phyloP scores from a whole-genome alignment of 768 basidiomycete species.

The Mycena vitilis region DNA sequence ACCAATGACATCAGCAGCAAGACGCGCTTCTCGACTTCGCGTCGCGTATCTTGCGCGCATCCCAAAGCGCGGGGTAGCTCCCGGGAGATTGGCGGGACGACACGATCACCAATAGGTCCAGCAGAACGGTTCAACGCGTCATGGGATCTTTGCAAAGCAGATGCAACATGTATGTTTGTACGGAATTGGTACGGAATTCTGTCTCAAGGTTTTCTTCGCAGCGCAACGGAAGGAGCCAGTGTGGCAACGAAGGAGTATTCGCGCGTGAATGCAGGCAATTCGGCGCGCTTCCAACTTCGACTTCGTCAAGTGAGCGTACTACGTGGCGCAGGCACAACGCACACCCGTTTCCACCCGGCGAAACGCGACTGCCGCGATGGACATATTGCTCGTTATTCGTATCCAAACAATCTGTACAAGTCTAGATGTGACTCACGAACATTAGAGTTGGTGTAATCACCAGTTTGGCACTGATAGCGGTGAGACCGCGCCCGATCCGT shows the following conservation, averaged over 20 bases:
- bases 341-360: not conserved
- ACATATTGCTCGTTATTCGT: not conserved
- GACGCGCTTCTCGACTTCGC: not conserved
- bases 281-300: conserved; percentile 13
- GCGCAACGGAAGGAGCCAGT: conserved; percentile 13
- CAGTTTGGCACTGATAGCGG: conserved; percentile 4
- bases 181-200: not conserved
- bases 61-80: not conserved
- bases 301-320: conserved; percentile 13
- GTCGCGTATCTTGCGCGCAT: not conserved
- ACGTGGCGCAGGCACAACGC: not conserved
- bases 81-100: not conserved
- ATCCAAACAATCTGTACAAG: not conserved
- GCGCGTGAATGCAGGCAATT: conserved; percentile 12
- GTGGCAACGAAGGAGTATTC: not conserved
- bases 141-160: not conserved
- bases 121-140: not conserved
- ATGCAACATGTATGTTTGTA: conserved; percentile 5
- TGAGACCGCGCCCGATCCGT: not conserved
- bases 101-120: not conserved
- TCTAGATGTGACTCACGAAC: not conserved
- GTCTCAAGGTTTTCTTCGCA: conserved; percentile 18
- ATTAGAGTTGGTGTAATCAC: conserved; percentile 21
- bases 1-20: not conserved
- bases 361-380: conserved; percentile 18